Conservation (phyloP, 1,284 basidiomycete genomes). For the Macrocystidia cucumis region DNA sequence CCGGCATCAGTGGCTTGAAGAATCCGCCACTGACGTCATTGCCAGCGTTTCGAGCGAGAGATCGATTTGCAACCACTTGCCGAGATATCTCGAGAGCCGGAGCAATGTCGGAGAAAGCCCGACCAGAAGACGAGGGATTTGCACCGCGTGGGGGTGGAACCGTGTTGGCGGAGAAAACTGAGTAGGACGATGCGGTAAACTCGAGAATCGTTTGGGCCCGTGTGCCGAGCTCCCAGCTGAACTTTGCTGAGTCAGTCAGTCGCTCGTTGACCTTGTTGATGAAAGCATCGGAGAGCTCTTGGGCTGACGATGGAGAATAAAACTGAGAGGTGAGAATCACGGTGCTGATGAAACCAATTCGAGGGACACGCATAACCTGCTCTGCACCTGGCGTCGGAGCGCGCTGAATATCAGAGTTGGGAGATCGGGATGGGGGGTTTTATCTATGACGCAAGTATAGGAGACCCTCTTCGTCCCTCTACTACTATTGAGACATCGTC, state of each 20-base stretch:
- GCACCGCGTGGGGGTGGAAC: constrained; percentile 34
- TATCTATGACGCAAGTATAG: too few species aligned
- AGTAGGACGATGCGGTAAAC: constrained; percentile 52
- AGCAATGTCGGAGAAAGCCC: too few species aligned
- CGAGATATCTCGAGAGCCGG: constrained; percentile 55
- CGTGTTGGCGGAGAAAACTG: constrained; percentile 44
- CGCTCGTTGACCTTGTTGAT: constrained; percentile 22
- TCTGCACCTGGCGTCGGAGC: too few species aligned
- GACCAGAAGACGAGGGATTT: constrained; percentile 21
- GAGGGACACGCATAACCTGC: too few species aligned
- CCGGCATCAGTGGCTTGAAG: constrained; percentile 45
- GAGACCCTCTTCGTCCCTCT: too few species aligned
- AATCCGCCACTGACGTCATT: too few species aligned
- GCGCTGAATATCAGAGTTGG: too few species aligned
- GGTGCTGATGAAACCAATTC: too few species aligned
- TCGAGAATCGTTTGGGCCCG: constrained; percentile 67
- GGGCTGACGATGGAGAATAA: too few species aligned
- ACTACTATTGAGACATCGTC: too few species aligned
- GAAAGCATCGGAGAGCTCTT: constrained; percentile 21
- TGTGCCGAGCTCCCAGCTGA: constrained; percentile 82
- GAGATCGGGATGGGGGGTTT: too few species aligned
- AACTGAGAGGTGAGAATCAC: too few species aligned
- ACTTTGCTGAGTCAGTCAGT: constrained; percentile 37
- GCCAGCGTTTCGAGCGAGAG: constrained; percentile 29
- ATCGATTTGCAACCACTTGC: constrained; percentile 40